Base-by-base conservation (phyloP, 2,329 filamentous ascomycete species). In the Colletotrichum tanaceti region DNA sequence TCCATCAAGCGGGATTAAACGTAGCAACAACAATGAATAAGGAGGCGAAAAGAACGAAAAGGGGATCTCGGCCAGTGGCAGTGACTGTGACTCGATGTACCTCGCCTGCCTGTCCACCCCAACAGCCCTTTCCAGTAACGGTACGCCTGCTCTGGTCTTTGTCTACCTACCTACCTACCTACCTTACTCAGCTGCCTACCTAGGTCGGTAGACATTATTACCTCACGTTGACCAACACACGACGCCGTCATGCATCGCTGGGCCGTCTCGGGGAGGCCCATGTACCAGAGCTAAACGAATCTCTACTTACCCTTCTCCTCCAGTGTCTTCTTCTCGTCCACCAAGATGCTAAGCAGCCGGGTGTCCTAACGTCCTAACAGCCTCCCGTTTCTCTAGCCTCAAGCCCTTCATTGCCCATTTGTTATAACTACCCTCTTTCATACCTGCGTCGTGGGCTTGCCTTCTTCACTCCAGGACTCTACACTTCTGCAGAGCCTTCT, bases 221-320 rank as follows among this genome's bases (percentile, higher is more conserved):
- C 28, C 50, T 53, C 28, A 38, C 14, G 28, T 60, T 32, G 52
- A 13, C 38, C 38, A 38, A 60, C 35, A 39, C 28, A 47, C 24
- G 16, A 55, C 57, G 46, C 61, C 35, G 65, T 61, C 50, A 68
- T 68, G 62, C 65, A 65, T 44, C 43, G 35, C 41, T 47, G 49
- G 49, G 46, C 55, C 55, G 59, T 57, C 61, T 50, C 59, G 65
- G 65, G 16, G 65, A 60, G 62, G 55, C 28, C 65, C 65, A 55
- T 68, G 47, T 57, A 50, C 55, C 49, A 24, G 62, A 49, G n/a
- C n/a, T 24, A 57, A 39, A 41, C 41, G 50, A 35, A 60, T n/a
- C 38, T 20, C 4, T 60, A 24, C 16, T 47, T 39, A 9, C 39
- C 60, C 39, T 38, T 28, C 47, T 52, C 47, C 11, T 49, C 43